Conservation (phyloP, 345 rosid species). For the Hevea brasiliensis region DNA sequence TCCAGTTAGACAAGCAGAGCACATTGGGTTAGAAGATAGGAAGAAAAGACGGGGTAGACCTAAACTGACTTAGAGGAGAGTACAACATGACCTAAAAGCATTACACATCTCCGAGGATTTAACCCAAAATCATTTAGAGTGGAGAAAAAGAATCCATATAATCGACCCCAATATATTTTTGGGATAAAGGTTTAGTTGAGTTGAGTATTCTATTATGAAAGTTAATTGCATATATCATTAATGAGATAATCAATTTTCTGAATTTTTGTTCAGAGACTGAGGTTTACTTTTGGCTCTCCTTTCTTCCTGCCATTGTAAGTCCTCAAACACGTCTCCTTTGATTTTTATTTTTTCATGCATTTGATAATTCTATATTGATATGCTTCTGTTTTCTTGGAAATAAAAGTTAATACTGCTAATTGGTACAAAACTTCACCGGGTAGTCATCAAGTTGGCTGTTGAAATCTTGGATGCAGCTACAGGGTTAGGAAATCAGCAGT, state of each 20-base stretch:
- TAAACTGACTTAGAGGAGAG: too few species aligned
- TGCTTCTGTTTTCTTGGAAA: not conserved
- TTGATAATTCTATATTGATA: not conserved
- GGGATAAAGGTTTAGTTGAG: too few species aligned
- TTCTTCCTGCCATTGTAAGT: conserved; percentile 64
- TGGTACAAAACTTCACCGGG: conserved; percentile 63
- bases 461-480: conserved; percentile 50
- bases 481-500: conserved; percentile 25
- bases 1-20: too few species aligned
- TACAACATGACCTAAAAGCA: too few species aligned
- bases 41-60: too few species aligned
- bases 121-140: too few species aligned
- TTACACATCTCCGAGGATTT: too few species aligned
- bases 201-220: too few species aligned
- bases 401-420: conserved; percentile 53
- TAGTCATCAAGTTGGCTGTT: conserved; percentile 66
- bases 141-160: too few species aligned
- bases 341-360: conserved; percentile 11
- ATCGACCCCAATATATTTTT: too few species aligned
- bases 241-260: conserved; percentile 9
- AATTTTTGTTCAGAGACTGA: conserved; percentile 46
- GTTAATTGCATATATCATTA: not conserved
- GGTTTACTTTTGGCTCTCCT: conserved; percentile 65
- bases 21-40: too few species aligned
- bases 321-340: conserved; percentile 6